Conservation (phyloP, 192 early-diverging fungal genomes). For the Thoreauomyces humboldtii region DNA sequence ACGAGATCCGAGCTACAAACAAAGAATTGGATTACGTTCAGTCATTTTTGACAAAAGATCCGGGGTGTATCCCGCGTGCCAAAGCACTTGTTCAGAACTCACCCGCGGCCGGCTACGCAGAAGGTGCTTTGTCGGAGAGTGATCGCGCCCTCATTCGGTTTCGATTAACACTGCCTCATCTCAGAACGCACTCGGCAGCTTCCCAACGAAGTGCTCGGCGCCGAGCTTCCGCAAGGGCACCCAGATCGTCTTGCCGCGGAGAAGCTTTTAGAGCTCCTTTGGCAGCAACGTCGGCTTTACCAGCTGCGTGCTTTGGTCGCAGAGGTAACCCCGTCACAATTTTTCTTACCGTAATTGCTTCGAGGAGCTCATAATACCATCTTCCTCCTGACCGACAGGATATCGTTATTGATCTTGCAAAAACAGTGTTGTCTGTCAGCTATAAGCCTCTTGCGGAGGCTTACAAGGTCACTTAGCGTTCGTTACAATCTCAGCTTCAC, state of each 20-base stretch:
- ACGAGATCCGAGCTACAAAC: conserved; percentile 10
- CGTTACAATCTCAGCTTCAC: not conserved
- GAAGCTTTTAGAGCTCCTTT: conserved; percentile 21
- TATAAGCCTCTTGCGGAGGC: conserved; percentile 28
- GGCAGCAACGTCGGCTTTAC: conserved; percentile 15
- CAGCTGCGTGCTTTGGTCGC: conserved; percentile 11
- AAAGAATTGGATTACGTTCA: conserved; percentile 12
- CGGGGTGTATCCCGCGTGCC: not conserved
- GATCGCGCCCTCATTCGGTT: not conserved
- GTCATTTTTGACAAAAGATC: not conserved
- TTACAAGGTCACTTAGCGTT: conserved; percentile 26
- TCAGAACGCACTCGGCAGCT: not conserved
- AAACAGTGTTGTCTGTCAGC: conserved; percentile 7
- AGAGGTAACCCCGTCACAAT: not conserved
- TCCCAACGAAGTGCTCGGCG: conserved; percentile 1
- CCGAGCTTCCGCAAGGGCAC: not conserved
- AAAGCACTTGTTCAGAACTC: conserved; percentile 6
- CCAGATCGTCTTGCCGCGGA: conserved; percentile 12
- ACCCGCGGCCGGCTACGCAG: conserved; percentile 20
- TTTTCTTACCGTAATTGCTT: not conserved
- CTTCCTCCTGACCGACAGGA: conserved; percentile 4
- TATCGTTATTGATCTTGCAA: conserved; percentile 18
- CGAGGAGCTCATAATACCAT: not conserved
- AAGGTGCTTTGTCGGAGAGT: not conserved
- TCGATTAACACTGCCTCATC: not conserved